Evolutionary conservation across 225 moss, liverwort and hornwort genomes (phyloP), one percentile per base, ranked within the genome.

Genomic region (Antitrichia curtipendula): DNA sequence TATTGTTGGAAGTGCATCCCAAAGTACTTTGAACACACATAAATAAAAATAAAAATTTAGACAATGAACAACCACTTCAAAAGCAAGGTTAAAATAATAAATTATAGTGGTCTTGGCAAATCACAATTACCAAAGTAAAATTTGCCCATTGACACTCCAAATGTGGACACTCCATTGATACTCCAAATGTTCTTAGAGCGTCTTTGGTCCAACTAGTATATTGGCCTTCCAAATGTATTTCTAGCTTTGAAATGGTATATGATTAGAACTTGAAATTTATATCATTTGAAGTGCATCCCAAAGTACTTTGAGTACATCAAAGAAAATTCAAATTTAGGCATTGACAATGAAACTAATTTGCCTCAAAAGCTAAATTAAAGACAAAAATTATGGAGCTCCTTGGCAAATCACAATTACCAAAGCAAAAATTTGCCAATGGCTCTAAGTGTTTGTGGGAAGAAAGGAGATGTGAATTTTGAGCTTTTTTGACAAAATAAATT

Each of bases 281-380:
- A 13, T 38, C 4, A 13, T 68, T 38, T 0, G 0, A 24, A 69
- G 24, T 0, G 1, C 8, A 24, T 24, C 0, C 2, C 1, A 70
- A 1, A 70, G 3, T 2, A 70, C 13, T 40, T 8, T 40, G 24
- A 25, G 0, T 5, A 8, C 1, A 0, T 14, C 8, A 1, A 41
- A 40, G 8, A 41, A 15, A 70, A 70, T 1, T 25, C 15, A 25
- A 15, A 41, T 5, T 15, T 70, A 25, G 15, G 41, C 10, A 40
- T 69, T 24, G 24, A 14, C 24, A 69, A 69, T 25, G 15, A 25
- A 69, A 24, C 14, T 4, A 7, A 24, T 1, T n/a, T 0, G 0
- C 15, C 24, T 15, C 1, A 18, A 8, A 41, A 15, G 8, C 4
- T 40, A 40, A 1, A 4, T 38, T 38, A 13, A 23, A 38, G 3